Evolutionary conservation across 1,284 basidiomycete genomes (phyloP).

Genomic region (Coniferiporia weirii): DNA sequence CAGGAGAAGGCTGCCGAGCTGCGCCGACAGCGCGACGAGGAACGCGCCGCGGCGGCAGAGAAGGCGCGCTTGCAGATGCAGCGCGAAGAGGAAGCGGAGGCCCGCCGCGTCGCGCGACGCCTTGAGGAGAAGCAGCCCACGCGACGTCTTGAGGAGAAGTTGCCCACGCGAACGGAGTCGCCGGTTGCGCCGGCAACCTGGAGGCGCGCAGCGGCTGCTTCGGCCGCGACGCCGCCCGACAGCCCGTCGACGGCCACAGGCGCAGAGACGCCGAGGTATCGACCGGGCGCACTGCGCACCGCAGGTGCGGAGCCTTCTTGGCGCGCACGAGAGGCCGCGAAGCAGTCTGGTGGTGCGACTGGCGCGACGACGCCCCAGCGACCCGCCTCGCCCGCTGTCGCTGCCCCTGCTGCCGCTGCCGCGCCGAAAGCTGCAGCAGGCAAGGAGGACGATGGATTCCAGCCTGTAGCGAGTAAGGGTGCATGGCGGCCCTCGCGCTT

Average conservation of each 20-base stretch:
- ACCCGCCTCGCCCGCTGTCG: conserved; percentile 17
- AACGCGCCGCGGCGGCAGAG: conserved; percentile 59
- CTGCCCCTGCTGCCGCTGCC: conserved; percentile 7
- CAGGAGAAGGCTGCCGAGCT: conserved; percentile 51
- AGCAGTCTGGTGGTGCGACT: conserved; percentile 24
- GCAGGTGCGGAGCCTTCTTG: conserved; percentile 19
- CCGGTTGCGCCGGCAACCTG: conserved; percentile 29
- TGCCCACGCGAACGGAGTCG: conserved; percentile 22
- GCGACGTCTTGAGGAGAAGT: conserved; percentile 21
- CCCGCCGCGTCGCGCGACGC: conserved; percentile 35
- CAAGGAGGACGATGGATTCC: conserved; percentile 68
- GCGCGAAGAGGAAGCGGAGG: conserved; percentile 78
- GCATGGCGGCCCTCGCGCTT: conserved; percentile 40
- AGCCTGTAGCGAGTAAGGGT: conserved; percentile 44
- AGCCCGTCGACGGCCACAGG: conserved; percentile 37
- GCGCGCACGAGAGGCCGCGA: conserved; percentile 20
- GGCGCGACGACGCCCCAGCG: conserved; percentile 30
- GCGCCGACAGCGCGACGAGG: conserved; percentile 60
- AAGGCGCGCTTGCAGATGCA: conserved; percentile 56
- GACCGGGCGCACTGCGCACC: conserved; percentile 29
- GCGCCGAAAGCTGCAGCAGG: conserved; percentile 21
- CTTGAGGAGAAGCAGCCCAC: conserved; percentile 19
- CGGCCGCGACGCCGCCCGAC: conserved; percentile 29
- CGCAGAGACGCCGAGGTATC: conserved; percentile 30
- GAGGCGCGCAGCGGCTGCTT: conserved; percentile 33